A percentile compares a stretch with the other conserved stretches of the same genome.
These are phyloP conservation scores for Aspergillus thermomutatus DNA, from an alignment of 2,329 filamentous ascomycete species.

Conservation along the genomic window DNA sequence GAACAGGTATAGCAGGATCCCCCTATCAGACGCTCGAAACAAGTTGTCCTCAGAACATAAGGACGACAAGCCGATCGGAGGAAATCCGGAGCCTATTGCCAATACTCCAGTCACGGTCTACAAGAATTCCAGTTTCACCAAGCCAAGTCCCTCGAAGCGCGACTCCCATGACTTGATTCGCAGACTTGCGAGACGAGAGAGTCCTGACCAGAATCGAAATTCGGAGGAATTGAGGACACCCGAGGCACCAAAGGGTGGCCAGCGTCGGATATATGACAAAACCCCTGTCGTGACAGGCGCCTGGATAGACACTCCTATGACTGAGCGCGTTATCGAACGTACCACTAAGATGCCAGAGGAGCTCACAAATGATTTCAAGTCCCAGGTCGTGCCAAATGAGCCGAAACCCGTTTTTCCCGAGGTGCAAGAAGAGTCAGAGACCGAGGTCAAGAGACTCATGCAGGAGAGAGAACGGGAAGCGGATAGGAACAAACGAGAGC, in stretches of 20 bases:
- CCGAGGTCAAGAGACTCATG: slow-evolving; percentile 3
- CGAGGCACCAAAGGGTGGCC: slow-evolving; percentile 28
- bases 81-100: slow-evolving; percentile 25
- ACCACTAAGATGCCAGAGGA: slow-evolving; percentile 21
- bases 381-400: slow-evolving; percentile 11
- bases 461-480: not conserved
- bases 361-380: slow-evolving; percentile 23
- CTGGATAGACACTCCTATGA: slow-evolving; percentile 47
- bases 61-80: slow-evolving; percentile 16
- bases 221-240: slow-evolving; percentile 29
- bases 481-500: not conserved
- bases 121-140: slow-evolving; percentile 29
- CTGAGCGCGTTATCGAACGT: slow-evolving; percentile 33
- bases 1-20: slow-evolving; percentile 11
- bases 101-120: slow-evolving; percentile 39
- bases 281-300: slow-evolving; percentile 45
- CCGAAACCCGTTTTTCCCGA: slow-evolving; percentile 4
- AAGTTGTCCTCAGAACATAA: slow-evolving; percentile 12
- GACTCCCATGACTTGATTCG: slow-evolving; percentile 43
- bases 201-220: slow-evolving; percentile 28
- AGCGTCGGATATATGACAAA: slow-evolving; percentile 37
- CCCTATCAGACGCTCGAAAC: slow-evolving; percentile 12
- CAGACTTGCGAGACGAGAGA: slow-evolving; percentile 39
- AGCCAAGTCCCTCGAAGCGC: slow-evolving; percentile 27
- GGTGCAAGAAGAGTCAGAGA: slow-evolving; percentile 1